Evolutionary conservation across 805 yeast species (phyloP), one percentile per base, ranked within the genome.

Genomic region (Metschnikowia santaceciliae): DNA sequence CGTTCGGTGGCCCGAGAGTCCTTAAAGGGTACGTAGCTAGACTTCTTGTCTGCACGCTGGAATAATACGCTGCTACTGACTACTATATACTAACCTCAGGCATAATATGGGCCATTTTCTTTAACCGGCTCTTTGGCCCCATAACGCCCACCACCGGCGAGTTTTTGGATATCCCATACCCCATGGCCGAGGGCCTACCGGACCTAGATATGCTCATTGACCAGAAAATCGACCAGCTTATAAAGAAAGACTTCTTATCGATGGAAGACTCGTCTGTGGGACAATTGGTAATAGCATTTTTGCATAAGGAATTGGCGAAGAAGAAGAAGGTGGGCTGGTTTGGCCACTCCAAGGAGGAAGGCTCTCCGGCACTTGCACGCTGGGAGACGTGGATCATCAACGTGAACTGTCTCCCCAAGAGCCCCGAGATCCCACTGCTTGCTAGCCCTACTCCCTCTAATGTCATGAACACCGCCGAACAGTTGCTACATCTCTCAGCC

Each of bases 341-440:
- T 65, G 81, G 79, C 37, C 60, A 55, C 17, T 50, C 47, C 23
- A 74, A 57, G 50, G 51, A 54, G 10, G 60, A 58, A 15, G 53
- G 45, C 36, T 43, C 44, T 7, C 81, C 77, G 41, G 80, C 77
- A 32, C 59, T 70, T 20, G 64, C 66, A 22, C 69, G 79, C 56
- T 88, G 94, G 90, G 95, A 88, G 61, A 71, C 76, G 20, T 88
- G 96, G 95, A 64, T 71, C 4, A 64, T 88, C 42, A 75, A 74
- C 34, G 69, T 85, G 8, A 72, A 71, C 30, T 69, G 82, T 6
- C 63, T 78, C 30, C 72, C 79, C 6, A 50, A 63, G 44, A 37
- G 40, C 32, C 37, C 54, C 44, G 48, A 34, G 17, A n/a, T 44
- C 35, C 40, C 36, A 17, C 15, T 14, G 37, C 48, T 51, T 15